Conservation (phyloP, 2,329 filamentous ascomycete genomes). For the Verticillium klebahnii region DNA sequence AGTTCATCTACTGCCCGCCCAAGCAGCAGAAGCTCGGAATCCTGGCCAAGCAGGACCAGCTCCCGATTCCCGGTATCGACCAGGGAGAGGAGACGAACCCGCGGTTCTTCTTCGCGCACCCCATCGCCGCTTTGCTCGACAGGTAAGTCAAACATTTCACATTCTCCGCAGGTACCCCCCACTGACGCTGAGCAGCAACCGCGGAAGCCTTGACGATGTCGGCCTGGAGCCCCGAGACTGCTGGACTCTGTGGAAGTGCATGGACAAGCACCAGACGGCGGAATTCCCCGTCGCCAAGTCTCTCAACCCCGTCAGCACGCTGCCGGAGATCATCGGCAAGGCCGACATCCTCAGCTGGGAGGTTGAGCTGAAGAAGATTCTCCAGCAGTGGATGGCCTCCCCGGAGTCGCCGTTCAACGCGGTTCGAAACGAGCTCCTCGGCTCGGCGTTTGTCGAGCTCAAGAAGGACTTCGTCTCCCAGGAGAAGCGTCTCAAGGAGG, state of each 20-base stretch:
- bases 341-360: constrained; percentile 65
- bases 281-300: constrained; percentile 40
- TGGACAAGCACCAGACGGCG: constrained; percentile 52
- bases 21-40: background rate
- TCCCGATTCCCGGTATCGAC: constrained; percentile 42
- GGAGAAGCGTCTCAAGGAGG: constrained; percentile 7
- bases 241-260: constrained; percentile 57
- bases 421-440: constrained; percentile 40
- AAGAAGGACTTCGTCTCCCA: background rate
- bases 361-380: constrained; percentile 17
- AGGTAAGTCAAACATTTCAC: constrained; percentile 25
- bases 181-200: constrained; percentile 28
- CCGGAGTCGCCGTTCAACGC: constrained; percentile 33
- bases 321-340: constrained; percentile 56
- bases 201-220: constrained; percentile 64
- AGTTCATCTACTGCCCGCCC: constrained; percentile 58
- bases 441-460: background rate
- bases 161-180: background rate
- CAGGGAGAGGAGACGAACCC: constrained; percentile 32
- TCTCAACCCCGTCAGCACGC: constrained; percentile 42
- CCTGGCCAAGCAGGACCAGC: constrained; percentile 22
- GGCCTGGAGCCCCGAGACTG: constrained; percentile 69
- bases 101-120: constrained; percentile 60
- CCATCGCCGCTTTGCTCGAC: constrained; percentile 58
- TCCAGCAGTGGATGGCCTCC: constrained; percentile 58